Evolutionary conservation across 2,329 filamentous ascomycete genomes (phyloP).

Genomic region (Neofusicoccum kwambonambiense): DNA sequence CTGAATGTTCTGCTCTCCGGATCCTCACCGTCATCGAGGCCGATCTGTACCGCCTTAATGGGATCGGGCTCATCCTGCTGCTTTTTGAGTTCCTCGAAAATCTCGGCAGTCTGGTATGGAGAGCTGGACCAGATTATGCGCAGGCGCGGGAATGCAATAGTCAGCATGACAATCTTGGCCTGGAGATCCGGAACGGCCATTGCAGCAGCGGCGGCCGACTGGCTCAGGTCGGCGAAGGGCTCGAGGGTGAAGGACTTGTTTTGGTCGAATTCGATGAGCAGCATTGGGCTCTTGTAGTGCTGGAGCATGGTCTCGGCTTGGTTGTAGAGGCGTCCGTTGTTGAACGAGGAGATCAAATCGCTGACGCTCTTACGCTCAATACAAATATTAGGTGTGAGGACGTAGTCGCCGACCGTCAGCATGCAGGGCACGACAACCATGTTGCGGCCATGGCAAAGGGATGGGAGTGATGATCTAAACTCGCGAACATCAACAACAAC

Average conservation of each 20-base stretch:
- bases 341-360: constrained; percentile 88
- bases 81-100: constrained; percentile 90
- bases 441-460: constrained; percentile 81
- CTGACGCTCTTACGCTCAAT: constrained; percentile 91
- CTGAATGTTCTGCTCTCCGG: constrained; percentile 69
- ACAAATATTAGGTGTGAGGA: constrained; percentile 86
- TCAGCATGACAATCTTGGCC: constrained; percentile 86
- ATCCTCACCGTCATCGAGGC: constrained; percentile 62
- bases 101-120: constrained; percentile 95
- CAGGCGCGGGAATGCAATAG: constrained; percentile 83
- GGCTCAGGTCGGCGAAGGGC: constrained; percentile 54
- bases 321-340: constrained; percentile 85
- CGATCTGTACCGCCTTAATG: constrained; percentile 77
- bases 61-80: constrained; percentile 89
- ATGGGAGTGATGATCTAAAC: constrained; percentile 89
- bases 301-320: constrained; percentile 94
- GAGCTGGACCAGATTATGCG: constrained; percentile 92
- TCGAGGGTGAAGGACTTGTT: constrained; percentile 95
- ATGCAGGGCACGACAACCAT: constrained; percentile 92
- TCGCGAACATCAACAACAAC: constrained; percentile 96
- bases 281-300: constrained; percentile 84
- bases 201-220: constrained; percentile 61
- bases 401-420: constrained; percentile 94
- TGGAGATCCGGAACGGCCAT: constrained; percentile 71
- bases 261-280: constrained; percentile 96